Percentiles rank a stretch among this genome's conserved stretches.
These are phyloP conservation scores for Ogataea dorogensis DNA, from an alignment of 805 yeast genomes.

Conservation along the genomic window DNA sequence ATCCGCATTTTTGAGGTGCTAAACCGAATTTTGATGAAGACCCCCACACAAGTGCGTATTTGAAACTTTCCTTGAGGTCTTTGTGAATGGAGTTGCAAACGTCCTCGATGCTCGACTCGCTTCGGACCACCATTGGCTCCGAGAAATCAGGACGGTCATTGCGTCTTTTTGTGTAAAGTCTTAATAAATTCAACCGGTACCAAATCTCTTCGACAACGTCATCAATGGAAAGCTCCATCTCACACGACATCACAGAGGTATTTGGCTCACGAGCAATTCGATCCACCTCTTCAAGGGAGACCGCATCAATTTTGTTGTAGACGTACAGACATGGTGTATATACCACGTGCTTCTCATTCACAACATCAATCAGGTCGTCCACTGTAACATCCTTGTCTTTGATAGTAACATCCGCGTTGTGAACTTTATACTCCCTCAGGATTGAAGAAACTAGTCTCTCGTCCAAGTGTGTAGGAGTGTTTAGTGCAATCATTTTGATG, in stretches of 20 bases:
- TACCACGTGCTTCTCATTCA: conserved; percentile 82
- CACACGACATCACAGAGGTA: conserved; percentile 93
- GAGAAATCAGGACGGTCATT: conserved; percentile 77
- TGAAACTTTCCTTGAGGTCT: conserved; percentile 87
- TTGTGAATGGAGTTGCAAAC: conserved; percentile 91
- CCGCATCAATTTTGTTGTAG: conserved; percentile 94
- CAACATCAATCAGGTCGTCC: conserved; percentile 89
- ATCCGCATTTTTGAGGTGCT: conserved; percentile 95
- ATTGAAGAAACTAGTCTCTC: conserved; percentile 77
- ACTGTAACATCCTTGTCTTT: conserved; percentile 87
- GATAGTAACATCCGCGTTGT: conserved; percentile 89
- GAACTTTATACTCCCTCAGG: conserved; percentile 82
- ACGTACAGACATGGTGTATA: conserved; percentile 91
- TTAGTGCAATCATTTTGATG: conserved; percentile 72
- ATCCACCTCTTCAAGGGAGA: conserved; percentile 91
- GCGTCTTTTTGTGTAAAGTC: conserved; percentile 85
- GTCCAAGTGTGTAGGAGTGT: conserved; percentile 79
- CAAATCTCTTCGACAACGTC: conserved; percentile 92
- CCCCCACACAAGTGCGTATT: conserved; percentile 97
- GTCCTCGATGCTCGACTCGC: conserved; percentile 72
- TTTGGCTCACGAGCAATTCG: conserved; percentile 88
- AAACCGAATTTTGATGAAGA: conserved; percentile 77
- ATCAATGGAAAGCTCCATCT: conserved; percentile 77
- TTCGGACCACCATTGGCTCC: conserved; percentile 91
- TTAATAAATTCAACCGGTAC: conserved; percentile 76